A percentile compares a stretch with the other conserved stretches of the same genome.
Evolutionary conservation across 2,329 filamentous ascomycete genomes (phyloP).

Genomic region (Aspergillus tamarii): DNA sequence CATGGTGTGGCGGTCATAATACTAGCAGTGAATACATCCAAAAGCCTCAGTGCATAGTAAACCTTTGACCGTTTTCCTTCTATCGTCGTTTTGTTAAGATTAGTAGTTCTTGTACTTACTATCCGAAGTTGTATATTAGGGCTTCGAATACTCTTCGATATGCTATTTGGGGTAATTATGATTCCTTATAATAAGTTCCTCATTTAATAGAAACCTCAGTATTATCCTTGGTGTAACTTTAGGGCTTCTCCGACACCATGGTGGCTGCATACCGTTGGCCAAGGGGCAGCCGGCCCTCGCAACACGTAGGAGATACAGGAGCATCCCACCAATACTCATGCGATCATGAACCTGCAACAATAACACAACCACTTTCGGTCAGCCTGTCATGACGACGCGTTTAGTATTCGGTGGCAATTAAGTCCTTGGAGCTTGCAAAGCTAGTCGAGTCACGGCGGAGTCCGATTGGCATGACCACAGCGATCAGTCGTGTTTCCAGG

Average conservation of each 20-base stretch:
- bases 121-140: neutral
- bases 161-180: neutral
- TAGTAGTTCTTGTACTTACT: neutral
- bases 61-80: too few species aligned
- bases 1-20: neutral
- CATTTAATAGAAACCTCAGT: rapidly evolving
- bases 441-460: neutral
- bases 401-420: neutral
- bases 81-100: neutral
- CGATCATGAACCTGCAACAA: neutral
- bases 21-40: neutral
- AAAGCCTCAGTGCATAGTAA: neutral
- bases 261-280: too few species aligned
- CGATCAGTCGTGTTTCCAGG: neutral
- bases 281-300: neutral
- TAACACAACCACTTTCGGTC: neutral
- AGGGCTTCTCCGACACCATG: neutral
- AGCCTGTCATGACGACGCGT: neutral
- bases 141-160: neutral
- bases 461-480: neutral
- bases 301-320: neutral
- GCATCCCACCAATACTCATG: neutral
- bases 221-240: neutral
- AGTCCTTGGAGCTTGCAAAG: neutral
- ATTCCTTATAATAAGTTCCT: neutral